phyloP scores from a whole-genome alignment of 331 rosid species.

The Pyracantha coccinea region DNA sequence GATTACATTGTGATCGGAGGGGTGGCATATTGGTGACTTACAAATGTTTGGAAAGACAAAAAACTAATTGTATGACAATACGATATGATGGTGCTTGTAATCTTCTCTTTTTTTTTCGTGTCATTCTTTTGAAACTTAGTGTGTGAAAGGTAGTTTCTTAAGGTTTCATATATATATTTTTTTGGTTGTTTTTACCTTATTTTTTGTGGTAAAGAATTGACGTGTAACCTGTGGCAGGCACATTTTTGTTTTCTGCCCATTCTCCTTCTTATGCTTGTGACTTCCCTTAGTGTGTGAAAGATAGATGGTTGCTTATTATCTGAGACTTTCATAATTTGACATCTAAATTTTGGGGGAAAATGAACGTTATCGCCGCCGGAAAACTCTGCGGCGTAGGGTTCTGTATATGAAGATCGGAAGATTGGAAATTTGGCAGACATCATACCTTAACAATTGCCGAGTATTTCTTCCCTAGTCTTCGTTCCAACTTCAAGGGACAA shows the following conservation, averaged over 20 bases:
- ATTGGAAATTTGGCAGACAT: too few relatives aligned
- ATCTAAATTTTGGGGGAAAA: too few relatives aligned
- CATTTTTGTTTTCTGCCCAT: constrained; percentile 3
- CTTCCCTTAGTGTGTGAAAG: neutral
- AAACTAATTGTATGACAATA: constrained; percentile 41
- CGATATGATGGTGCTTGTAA: constrained; percentile 38
- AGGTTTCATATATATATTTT: neutral
- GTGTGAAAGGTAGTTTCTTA: constrained; percentile 34
- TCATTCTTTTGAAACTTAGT: constrained; percentile 37
- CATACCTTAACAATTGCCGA: too few relatives aligned
- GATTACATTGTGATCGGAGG: constrained; percentile 6
- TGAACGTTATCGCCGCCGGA: neutral
- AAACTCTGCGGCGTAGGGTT: too few relatives aligned
- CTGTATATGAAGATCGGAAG: too few relatives aligned
- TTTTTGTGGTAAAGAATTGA: constrained; percentile 9
- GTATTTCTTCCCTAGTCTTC: too few relatives aligned
- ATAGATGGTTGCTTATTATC: neutral
- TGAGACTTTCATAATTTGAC: neutral
- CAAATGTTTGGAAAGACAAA: constrained; percentile 6
- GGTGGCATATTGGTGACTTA: constrained; percentile 18
- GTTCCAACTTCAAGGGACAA: neutral
- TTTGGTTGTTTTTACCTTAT: too few relatives aligned
- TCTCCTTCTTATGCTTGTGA: neutral
- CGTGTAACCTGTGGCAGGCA: constrained; percentile 17
- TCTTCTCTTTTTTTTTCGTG: constrained; percentile 14